Conservation (phyloP, 768 basidiomycete species). For the Chlorophyllum brunneum region DNA sequence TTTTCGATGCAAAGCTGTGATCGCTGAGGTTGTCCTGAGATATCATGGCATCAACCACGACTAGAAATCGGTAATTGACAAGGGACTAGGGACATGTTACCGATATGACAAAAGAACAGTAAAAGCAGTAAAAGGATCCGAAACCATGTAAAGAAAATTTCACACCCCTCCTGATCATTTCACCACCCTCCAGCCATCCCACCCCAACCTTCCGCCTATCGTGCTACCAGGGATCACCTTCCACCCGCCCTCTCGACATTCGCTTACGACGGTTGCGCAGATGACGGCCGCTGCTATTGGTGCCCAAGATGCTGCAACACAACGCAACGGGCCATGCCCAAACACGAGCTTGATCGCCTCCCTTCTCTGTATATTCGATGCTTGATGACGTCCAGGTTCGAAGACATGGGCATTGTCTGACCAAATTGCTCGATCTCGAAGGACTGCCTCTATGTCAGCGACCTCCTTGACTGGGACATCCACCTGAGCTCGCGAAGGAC, state of each 20-base stretch:
- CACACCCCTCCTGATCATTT: not conserved
- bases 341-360: slow-evolving; percentile 36
- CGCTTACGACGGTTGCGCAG: slow-evolving; percentile 36
- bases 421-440: slow-evolving; percentile 34
- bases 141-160: not conserved
- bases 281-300: slow-evolving; percentile 48
- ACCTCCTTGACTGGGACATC: slow-evolving; percentile 17
- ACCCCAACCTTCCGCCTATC: slow-evolving; percentile 36
- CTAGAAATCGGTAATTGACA: no score
- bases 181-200: slow-evolving; percentile 41
- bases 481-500: not conserved
- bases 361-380: slow-evolving; percentile 17
- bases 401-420: slow-evolving; percentile 32
- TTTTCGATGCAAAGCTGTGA: no score
- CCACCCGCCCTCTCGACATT: slow-evolving; percentile 25
- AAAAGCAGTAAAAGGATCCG: not conserved
- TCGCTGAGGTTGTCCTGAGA: no score
- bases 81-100: no score
- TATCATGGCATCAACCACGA: no score
- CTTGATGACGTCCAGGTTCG: slow-evolving; percentile 30
- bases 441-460: slow-evolving; percentile 32
- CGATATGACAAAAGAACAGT: not conserved
- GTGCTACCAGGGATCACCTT: slow-evolving; percentile 23
- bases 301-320: slow-evolving; percentile 47
- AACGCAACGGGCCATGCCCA: slow-evolving; percentile 44